phyloP scores from a whole-genome alignment of 1,284 basidiomycete species.

The Trametes polyzona region DNA sequence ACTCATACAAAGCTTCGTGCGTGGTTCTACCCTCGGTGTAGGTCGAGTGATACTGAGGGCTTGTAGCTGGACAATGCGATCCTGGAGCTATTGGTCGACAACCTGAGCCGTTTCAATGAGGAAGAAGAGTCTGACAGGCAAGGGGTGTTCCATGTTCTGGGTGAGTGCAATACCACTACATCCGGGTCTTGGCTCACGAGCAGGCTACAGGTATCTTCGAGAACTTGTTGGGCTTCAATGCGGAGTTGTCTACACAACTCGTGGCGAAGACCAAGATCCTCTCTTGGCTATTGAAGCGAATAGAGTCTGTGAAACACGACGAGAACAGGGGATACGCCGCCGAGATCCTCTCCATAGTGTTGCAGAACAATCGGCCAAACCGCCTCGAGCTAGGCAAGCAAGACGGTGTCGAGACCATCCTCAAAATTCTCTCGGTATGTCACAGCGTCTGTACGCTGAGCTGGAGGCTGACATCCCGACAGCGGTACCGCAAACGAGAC shows the following conservation, averaged over 20 bases:
- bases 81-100: conserved; percentile 89
- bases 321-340: conserved; percentile 89
- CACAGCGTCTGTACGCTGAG: conserved; percentile 3
- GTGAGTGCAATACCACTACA: conserved; percentile 45
- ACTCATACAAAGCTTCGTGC: conserved; percentile 76
- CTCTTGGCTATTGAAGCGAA: conserved; percentile 81
- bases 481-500: conserved; percentile 88
- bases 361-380: conserved; percentile 76
- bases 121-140: conserved; percentile 86
- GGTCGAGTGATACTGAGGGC: not conserved
- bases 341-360: conserved; percentile 86
- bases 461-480: not conserved
- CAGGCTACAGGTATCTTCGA: conserved; percentile 79
- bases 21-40: conserved; percentile 29
- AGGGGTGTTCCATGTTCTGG: conserved; percentile 91
- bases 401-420: conserved; percentile 79
- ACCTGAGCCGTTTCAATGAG: conserved; percentile 82
- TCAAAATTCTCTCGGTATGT: conserved; percentile 84
- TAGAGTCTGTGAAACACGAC: conserved; percentile 74
- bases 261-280: conserved; percentile 77
- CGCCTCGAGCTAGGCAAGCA: conserved; percentile 65
- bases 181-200: not conserved
- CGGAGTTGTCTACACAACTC: conserved; percentile 71
- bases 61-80: conserved; percentile 79
- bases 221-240: conserved; percentile 87